Percentiles rank a stretch among this genome's conserved stretches.
Evolutionary conservation across 306 rosid species (phyloP).

Genomic region (Fagus crenata): DNA sequence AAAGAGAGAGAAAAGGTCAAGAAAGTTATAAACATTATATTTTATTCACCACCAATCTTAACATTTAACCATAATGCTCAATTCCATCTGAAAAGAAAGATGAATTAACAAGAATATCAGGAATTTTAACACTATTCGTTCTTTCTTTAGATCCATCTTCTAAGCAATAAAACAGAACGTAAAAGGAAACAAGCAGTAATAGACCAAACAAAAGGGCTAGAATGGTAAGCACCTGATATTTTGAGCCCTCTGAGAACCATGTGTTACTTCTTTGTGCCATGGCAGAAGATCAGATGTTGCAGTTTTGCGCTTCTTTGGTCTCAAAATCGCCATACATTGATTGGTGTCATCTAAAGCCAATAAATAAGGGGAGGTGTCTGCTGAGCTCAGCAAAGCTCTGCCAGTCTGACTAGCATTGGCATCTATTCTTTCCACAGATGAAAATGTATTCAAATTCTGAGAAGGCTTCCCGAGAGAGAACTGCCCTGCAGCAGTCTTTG

Average conservation of each 20-base stretch:
- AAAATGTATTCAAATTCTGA: conserved; percentile 31
- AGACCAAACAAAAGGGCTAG: neutral
- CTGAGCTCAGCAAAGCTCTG: conserved; percentile 36
- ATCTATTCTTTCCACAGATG: conserved; percentile 33
- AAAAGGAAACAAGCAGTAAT: neutral
- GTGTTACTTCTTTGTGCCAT: conserved; percentile 48
- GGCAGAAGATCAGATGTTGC: conserved; percentile 38
- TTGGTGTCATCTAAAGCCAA: conserved; percentile 28
- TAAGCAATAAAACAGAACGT: neutral
- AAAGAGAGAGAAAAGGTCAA: neutral
- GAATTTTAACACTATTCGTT: neutral
- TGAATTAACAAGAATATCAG: neutral
- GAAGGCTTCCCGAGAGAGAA: conserved; percentile 38
- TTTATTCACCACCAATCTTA: neutral
- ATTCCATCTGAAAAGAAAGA: neutral
- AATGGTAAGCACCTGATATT: conserved; percentile 42
- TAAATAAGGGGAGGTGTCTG: conserved; percentile 26
- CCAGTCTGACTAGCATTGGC: conserved; percentile 36
- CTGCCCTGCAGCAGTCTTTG: conserved; percentile 31
- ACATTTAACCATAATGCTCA: no score
- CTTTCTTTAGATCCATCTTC: neutral
- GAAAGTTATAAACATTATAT: neutral
- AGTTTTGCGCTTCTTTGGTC: conserved; percentile 53
- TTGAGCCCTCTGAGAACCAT: conserved; percentile 37
- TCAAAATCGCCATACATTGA: conserved; percentile 25